Conservation (phyloP, 371 early-diverging fungal species). For the Rhizomucor pusillus region DNA sequence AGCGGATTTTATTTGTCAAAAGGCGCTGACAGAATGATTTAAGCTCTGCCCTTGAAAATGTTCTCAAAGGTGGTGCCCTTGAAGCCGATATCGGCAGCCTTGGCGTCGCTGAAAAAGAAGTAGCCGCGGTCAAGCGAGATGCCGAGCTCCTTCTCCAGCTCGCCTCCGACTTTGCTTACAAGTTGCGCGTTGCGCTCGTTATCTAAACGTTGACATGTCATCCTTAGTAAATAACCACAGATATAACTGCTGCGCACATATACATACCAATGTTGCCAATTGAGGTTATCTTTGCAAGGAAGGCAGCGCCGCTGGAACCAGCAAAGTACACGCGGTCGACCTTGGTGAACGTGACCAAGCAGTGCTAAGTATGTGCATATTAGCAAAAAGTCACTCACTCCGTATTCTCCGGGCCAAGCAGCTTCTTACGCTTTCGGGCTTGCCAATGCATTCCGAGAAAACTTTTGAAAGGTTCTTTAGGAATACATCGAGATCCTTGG, state of each 20-base stretch:
- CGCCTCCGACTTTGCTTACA: constrained; percentile 17
- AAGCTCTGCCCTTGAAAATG: constrained; percentile 7
- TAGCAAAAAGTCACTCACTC: not conserved
- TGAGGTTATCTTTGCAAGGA: constrained; percentile 37
- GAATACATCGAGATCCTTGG: constrained; percentile 36
- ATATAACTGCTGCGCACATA: not conserved
- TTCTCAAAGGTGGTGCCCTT: constrained; percentile 36
- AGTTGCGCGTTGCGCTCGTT: constrained; percentile 37
- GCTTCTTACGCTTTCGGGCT: constrained; percentile 65
- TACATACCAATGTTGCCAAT: constrained; percentile 43
- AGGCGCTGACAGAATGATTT: no score
- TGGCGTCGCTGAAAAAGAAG: constrained; percentile 36
- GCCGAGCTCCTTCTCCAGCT: constrained; percentile 33
- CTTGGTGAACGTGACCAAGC: constrained; percentile 40
- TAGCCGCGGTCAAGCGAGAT: constrained; percentile 30
- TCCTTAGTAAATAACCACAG: not conserved
- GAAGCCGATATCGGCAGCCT: constrained; percentile 32
- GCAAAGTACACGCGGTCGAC: constrained; percentile 32
- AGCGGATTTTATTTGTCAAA: no score
- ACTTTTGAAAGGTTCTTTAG: constrained; percentile 25
- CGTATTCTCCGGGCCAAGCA: not conserved
- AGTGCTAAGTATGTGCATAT: constrained; percentile 18
- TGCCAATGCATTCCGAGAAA: constrained; percentile 44
- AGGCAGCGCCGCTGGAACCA: constrained; percentile 33
- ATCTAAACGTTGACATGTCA: constrained; percentile 13